Conservation (phyloP, 1,284 basidiomycete genomes). For the Termitomyces sp. region DNA sequence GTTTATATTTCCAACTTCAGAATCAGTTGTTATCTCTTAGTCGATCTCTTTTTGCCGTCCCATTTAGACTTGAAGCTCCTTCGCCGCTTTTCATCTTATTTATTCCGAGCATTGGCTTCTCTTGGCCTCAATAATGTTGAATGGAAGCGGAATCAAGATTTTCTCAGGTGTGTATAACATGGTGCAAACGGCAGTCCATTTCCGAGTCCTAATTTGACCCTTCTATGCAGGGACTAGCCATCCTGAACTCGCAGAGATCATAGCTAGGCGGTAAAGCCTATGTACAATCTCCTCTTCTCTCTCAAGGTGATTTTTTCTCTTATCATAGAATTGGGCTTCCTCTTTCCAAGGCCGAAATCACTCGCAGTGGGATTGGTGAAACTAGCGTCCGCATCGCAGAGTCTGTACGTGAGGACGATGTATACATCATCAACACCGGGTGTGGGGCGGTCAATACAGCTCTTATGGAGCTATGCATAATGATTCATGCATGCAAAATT, state of each 20-base stretch:
- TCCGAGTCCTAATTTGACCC: neutral
- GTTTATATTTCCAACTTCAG: slow-evolving; percentile 11
- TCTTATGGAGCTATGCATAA: slow-evolving; percentile 96
- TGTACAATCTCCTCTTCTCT: slow-evolving; percentile 14
- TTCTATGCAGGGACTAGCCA: slow-evolving; percentile 71
- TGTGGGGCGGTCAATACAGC: slow-evolving; percentile 84
- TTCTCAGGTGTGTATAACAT: slow-evolving; percentile 69
- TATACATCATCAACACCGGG: slow-evolving; percentile 98
- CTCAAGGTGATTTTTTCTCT: neutral
- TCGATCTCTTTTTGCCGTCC: neutral
- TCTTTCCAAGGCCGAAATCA: slow-evolving; percentile 80
- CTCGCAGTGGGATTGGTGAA: slow-evolving; percentile 89
- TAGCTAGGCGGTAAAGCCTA: slow-evolving; percentile 77
- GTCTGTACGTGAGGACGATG: slow-evolving; percentile 96
- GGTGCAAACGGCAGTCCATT: slow-evolving; percentile 5
- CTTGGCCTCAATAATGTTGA: slow-evolving; percentile 53
- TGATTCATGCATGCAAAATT: slow-evolving; percentile 99
- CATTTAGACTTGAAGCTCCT: neutral
- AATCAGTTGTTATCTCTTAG: neutral
- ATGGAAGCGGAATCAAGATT: slow-evolving; percentile 84
- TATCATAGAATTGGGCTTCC: slow-evolving; percentile 72
- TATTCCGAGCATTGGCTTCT: neutral
- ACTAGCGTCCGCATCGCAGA: slow-evolving; percentile 90
- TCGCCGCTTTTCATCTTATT: neutral
- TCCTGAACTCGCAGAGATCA: slow-evolving; percentile 90